Evolutionary conservation across 345 rosid species (phyloP).

Genomic region (Citrus inodora): DNA sequence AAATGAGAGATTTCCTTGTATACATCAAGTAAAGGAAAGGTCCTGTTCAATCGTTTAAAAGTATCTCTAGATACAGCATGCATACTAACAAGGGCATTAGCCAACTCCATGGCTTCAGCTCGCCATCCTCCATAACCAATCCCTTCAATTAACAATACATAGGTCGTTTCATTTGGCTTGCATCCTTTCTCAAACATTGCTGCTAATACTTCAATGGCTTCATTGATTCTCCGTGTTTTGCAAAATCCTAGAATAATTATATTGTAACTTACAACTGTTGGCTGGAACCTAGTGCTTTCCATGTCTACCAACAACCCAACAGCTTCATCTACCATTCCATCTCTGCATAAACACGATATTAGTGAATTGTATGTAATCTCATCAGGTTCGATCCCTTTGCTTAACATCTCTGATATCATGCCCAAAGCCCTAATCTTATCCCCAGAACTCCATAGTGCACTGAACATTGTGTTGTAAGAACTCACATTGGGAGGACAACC

Average conservation of each 20-base stretch:
- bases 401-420: slow-evolving; percentile 65
- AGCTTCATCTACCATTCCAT: slow-evolving; percentile 81
- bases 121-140: slow-evolving; percentile 73
- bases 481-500: slow-evolving; percentile 79
- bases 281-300: slow-evolving; percentile 52
- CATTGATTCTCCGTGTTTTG: slow-evolving; percentile 60
- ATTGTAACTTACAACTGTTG: slow-evolving; percentile 69
- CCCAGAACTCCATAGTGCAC: slow-evolving; percentile 70
- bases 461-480: slow-evolving; percentile 84
- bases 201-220: slow-evolving; percentile 61
- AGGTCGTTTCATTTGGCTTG: slow-evolving; percentile 79
- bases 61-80: slow-evolving; percentile 55
- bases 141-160: slow-evolving; percentile 60
- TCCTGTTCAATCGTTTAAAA: slow-evolving; percentile 50
- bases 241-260: slow-evolving; percentile 69
- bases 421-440: slow-evolving; percentile 51
- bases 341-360: slow-evolving; percentile 80
- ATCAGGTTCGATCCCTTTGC: slow-evolving; percentile 60
- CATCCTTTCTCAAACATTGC: slow-evolving; percentile 63
- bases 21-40: slow-evolving; percentile 65
- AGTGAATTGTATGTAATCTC: slow-evolving; percentile 78
- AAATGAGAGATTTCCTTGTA: slow-evolving; percentile 39
- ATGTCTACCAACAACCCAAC: slow-evolving; percentile 62
- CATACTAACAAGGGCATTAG: slow-evolving; percentile 41
- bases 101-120: slow-evolving; percentile 72